Percentiles rank a stretch among this genome's conserved stretches.
Evolutionary conservation across 192 early-diverging fungal species (phyloP).

Genomic region (Backusella westeae): DNA sequence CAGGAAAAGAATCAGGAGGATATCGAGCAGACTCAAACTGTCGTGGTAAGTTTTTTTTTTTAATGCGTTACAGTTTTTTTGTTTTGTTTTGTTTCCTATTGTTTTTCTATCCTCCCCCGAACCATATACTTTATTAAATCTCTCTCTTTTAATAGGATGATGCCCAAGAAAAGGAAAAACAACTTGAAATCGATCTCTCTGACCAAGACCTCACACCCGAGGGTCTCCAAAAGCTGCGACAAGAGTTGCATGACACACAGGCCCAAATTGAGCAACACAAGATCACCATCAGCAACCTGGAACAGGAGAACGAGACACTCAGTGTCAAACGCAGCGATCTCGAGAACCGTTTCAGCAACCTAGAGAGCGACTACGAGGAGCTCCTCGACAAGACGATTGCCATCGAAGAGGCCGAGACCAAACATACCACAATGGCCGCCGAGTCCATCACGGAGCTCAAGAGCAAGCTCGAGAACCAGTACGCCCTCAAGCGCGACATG

Average conservation of each 20-base stretch:
- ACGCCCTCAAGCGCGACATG: constrained; percentile 71
- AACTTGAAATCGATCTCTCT: constrained; percentile 51
- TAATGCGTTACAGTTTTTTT: background rate
- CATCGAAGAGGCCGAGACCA: constrained; percentile 55
- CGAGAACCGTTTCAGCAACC: constrained; percentile 58
- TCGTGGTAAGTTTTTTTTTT: background rate
- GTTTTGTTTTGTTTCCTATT: background rate
- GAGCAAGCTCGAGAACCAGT: constrained; percentile 83
- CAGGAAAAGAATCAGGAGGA: constrained; percentile 77
- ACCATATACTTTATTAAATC: background rate
- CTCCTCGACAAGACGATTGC: constrained; percentile 66
- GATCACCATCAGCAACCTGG: constrained; percentile 58
- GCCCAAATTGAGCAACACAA: constrained; percentile 61
- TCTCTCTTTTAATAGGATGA: constrained; percentile 34
- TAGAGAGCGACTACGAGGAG: constrained; percentile 86
- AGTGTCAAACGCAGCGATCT: constrained; percentile 63
- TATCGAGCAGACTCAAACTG: constrained; percentile 74
- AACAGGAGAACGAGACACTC: constrained; percentile 59
- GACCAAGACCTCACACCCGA: constrained; percentile 36
- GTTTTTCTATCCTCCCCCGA: background rate
- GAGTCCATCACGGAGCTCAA: constrained; percentile 85
- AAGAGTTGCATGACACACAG: constrained; percentile 70
- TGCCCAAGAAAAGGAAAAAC: constrained; percentile 70
- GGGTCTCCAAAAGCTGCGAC: constrained; percentile 63
- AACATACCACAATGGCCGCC: constrained; percentile 49